Percentiles rank a stretch among this genome's conserved stretches.
These are phyloP conservation scores for Funneliformis geosporum DNA, from an alignment of 192 early-diverging fungal species.

Conservation along the genomic window DNA sequence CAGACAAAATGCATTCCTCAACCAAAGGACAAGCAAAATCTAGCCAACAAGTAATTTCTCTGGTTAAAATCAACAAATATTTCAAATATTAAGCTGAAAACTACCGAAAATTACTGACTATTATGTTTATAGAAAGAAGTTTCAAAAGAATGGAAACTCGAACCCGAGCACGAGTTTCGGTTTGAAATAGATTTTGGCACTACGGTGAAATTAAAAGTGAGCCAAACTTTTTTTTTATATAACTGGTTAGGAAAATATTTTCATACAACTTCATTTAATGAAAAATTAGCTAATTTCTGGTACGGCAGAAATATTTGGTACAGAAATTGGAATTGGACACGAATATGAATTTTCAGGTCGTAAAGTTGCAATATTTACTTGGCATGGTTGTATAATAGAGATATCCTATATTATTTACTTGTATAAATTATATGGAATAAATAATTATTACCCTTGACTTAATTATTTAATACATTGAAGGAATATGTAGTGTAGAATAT, in stretches of 20 bases:
- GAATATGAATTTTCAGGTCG: slow-evolving; percentile 80
- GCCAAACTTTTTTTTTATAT: neutral
- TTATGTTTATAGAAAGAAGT: neutral
- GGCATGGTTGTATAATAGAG: slow-evolving; percentile 81
- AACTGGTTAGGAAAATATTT: no score
- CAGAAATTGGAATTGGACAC: slow-evolving; percentile 82
- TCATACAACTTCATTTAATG: no score
- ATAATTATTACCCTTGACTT: slow-evolving; percentile 17
- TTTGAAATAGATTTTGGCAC: slow-evolving; percentile 82
- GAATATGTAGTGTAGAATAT: slow-evolving; percentile 78
- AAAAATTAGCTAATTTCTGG: no score
- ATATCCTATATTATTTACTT: slow-evolving; percentile 40
- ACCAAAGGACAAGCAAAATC: no score
- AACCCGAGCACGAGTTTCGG: slow-evolving; percentile 84
- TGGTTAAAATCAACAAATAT: no score
- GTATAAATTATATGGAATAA: neutral
- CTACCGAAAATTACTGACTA: neutral
- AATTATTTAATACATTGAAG: slow-evolving; percentile 39
- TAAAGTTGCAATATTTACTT: slow-evolving; percentile 90
- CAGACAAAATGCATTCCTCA: no score
- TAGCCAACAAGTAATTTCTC: no score
- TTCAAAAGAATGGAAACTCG: slow-evolving; percentile 65
- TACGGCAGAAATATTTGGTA: slow-evolving; percentile 91
- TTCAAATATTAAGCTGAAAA: neutral
- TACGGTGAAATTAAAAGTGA: slow-evolving; percentile 72